phyloP scores from a whole-genome alignment of 192 early-diverging fungal genomes.

The Backusella parvicylindrica region DNA sequence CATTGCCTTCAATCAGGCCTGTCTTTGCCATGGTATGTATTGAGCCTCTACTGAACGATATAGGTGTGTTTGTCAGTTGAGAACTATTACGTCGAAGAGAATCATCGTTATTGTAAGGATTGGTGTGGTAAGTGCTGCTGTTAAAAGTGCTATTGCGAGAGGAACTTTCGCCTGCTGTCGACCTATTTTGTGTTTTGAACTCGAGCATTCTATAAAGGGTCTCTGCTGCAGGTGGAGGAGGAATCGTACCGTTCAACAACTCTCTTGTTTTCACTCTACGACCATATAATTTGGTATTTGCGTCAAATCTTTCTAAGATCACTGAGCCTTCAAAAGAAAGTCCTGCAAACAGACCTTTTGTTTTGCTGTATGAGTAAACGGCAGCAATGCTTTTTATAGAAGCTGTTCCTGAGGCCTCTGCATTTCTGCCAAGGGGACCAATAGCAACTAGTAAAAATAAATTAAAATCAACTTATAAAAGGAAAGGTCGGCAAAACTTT shows the following conservation, averaged over 20 bases:
- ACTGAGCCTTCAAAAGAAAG: conserved; percentile 70
- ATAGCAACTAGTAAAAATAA: conserved; percentile 59
- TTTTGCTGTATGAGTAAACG: conserved; percentile 88
- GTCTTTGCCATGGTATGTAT: not conserved
- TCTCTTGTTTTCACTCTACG: conserved; percentile 73
- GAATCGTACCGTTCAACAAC: conserved; percentile 68
- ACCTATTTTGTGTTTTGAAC: not conserved
- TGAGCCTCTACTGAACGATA: not conserved
- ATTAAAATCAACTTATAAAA: not conserved
- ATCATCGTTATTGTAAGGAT: not conserved
- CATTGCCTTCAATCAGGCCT: not conserved
- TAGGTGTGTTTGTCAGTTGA: not conserved
- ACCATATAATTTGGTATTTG: conserved; percentile 95
- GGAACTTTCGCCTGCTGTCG: not conserved
- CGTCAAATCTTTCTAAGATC: conserved; percentile 80
- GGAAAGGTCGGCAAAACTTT: not conserved
- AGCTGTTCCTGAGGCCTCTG: conserved; percentile 76
- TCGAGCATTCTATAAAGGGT: conserved; percentile 70
- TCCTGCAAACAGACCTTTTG: conserved; percentile 88
- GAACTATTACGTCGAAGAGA: not conserved
- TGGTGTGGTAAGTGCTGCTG: not conserved
- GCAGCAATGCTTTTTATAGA: conserved; percentile 70
- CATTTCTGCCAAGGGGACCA: conserved; percentile 80
- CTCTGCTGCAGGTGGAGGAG: conserved; percentile 75
- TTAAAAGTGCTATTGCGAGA: not conserved